phyloP scores from a whole-genome alignment of 2,329 filamentous ascomycete species.

The Aspergillus jensenii region DNA sequence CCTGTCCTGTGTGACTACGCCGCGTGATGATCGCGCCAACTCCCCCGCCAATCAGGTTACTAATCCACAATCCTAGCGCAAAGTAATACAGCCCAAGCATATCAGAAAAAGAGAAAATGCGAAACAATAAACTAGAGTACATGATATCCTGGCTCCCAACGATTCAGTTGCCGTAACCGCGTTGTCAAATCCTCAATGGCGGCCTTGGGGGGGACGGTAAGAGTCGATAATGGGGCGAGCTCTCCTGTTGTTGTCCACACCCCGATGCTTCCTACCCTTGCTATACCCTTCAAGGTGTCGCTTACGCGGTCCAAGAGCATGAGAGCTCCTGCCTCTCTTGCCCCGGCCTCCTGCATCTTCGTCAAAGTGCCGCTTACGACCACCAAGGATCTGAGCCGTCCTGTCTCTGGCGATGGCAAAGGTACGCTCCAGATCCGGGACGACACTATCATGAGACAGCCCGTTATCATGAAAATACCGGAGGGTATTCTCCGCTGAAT shows the following conservation, averaged over 20 bases:
- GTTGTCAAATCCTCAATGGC: neutral
- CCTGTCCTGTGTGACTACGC: slow-evolving; percentile 3
- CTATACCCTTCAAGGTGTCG: too few species aligned
- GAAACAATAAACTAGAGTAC: neutral
- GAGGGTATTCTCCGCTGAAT: slow-evolving; percentile 45
- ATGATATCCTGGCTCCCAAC: neutral
- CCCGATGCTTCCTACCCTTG: too few species aligned
- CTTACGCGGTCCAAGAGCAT: too few species aligned
- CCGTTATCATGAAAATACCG: slow-evolving; percentile 31
- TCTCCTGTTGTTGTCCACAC: slow-evolving; percentile 3
- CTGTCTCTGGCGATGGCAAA: slow-evolving; percentile 36
- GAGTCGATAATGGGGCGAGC: slow-evolving; percentile 22
- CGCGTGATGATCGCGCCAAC: slow-evolving; percentile 6
- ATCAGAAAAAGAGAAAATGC: neutral
- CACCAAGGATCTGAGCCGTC: slow-evolving; percentile 36
- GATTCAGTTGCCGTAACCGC: neutral
- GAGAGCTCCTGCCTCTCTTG: slow-evolving; percentile 3
- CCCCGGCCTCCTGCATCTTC: slow-evolving; percentile 5
- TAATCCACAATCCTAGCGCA: neutral
- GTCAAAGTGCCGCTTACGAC: slow-evolving; percentile 42
- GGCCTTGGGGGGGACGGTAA: slow-evolving; percentile 20
- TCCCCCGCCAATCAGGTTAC: slow-evolving; percentile 6
- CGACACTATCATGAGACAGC: slow-evolving; percentile 25
- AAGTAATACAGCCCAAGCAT: neutral
- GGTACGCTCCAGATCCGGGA: slow-evolving; percentile 34